Conservation (phyloP, 805 yeast species). For the Soucietia sequanensis region DNA sequence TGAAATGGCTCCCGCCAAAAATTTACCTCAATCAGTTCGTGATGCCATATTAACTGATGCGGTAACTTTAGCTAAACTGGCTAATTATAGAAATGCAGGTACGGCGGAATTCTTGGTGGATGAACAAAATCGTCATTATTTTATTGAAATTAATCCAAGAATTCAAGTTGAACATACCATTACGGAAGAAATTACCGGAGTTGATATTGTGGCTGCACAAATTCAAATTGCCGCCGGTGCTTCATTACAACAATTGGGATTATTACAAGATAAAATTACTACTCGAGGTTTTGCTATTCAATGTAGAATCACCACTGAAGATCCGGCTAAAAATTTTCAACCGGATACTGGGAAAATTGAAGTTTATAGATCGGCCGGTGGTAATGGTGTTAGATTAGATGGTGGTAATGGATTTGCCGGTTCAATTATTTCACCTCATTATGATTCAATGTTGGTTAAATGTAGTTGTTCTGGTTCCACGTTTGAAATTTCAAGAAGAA, state of each 20-base stretch:
- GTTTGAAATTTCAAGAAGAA: constrained; percentile 93
- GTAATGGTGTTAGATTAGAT: constrained; percentile 97
- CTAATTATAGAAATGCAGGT: constrained; percentile 95
- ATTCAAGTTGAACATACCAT: constrained; percentile 98
- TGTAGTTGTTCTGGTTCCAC: constrained; percentile 97
- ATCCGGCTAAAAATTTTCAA: constrained; percentile 93
- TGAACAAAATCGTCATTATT: constrained; percentile 89
- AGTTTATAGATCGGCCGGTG: constrained; percentile 97
- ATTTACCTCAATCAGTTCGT: constrained; percentile 77
- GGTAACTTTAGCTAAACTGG: constrained; percentile 82
- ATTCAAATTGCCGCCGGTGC: constrained; percentile 99
- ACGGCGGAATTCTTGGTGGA: constrained; percentile 98
- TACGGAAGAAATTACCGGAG: constrained; percentile 98
- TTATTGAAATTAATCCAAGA: constrained; percentile 97
- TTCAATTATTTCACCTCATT: constrained; percentile 92
- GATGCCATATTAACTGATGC: constrained; percentile 94
- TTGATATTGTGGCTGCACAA: constrained; percentile 96
- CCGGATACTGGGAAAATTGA: constrained; percentile 99
- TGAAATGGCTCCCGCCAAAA: constrained; percentile 97
- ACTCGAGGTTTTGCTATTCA: constrained; percentile 98
- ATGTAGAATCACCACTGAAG: constrained; percentile 99
- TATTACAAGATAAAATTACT: constrained; percentile 91
- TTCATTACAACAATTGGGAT: constrained; percentile 82
- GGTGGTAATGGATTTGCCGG: constrained; percentile 99
- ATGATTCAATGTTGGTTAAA: constrained; percentile 97